These are phyloP conservation scores for Plectosphaerella plurivora DNA, from an alignment of 2,329 filamentous ascomycete species.

Conservation along the genomic window DNA sequence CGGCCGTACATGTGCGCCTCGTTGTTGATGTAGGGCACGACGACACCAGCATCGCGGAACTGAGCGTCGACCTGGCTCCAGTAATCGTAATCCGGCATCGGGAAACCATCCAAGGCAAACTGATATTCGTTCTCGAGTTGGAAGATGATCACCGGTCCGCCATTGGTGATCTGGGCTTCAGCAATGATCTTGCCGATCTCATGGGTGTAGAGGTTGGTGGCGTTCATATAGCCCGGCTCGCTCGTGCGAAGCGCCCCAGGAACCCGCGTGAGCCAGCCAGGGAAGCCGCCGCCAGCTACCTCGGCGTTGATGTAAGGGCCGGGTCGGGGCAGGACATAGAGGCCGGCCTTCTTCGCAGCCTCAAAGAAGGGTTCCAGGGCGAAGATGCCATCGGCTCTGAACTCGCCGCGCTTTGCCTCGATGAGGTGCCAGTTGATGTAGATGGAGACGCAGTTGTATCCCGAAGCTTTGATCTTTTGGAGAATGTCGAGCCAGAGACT, in stretches of 20 bases:
- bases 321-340: conserved; percentile 70
- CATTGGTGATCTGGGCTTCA: conserved; percentile 75
- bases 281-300: conserved; percentile 70
- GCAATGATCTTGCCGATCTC: conserved; percentile 62
- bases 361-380: conserved; percentile 71
- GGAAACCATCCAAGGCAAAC: conserved; percentile 41
- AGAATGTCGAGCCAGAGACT: conserved; percentile 64
- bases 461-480: conserved; percentile 77
- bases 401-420: conserved; percentile 68
- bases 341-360: conserved; percentile 65
- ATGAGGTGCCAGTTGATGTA: conserved; percentile 76
- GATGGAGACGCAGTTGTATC: conserved; percentile 76
- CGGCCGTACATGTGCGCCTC: conserved; percentile 47
- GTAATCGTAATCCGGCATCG: conserved; percentile 64
- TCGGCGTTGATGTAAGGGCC: conserved; percentile 80
- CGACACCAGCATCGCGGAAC: conserved; percentile 61
- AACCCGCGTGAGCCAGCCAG: conserved; percentile 73
- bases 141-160: conserved; percentile 72
- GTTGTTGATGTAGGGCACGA: conserved; percentile 72
- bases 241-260: conserved; percentile 60
- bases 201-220: conserved; percentile 56
- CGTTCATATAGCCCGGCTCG: conserved; percentile 56
- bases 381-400: conserved; percentile 67
- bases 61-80: conserved; percentile 68
- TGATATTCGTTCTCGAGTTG: conserved; percentile 80